Conservation (phyloP, 805 yeast genomes). For the Brettanomyces sp. region DNA sequence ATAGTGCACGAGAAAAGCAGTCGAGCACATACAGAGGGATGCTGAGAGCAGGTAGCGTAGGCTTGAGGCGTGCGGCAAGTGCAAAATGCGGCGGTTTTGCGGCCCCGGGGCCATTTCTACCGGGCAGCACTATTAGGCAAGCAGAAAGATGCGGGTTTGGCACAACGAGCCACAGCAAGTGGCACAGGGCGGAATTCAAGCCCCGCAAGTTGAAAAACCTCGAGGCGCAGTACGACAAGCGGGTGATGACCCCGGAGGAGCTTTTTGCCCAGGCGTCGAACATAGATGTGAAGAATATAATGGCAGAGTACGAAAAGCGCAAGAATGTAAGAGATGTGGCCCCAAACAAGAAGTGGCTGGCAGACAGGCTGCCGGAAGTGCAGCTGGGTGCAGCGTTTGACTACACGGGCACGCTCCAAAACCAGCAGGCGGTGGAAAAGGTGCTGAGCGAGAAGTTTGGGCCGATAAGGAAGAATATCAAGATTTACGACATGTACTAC, state of each 20-base stretch:
- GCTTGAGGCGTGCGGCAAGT: too few species aligned
- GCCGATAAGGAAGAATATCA: conserved; percentile 2
- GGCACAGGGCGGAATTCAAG: too few species aligned
- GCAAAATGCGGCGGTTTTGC: too few species aligned
- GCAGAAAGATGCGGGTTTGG: too few species aligned
- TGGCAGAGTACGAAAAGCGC: conserved; percentile 13
- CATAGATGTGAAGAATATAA: conserved; percentile 19
- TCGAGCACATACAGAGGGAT: too few species aligned
- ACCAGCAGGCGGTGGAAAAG: conserved; percentile 6
- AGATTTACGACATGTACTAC: conserved; percentile 16
- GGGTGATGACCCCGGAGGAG: conserved; percentile 25
- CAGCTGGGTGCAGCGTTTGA: conserved; percentile 9
- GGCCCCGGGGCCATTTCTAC: too few species aligned
- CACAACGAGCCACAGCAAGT: too few species aligned
- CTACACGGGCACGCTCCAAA: conserved; percentile 11
- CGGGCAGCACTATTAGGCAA: too few species aligned
- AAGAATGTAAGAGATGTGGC: conserved; percentile 15
- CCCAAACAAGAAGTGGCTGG: conserved; percentile 25
- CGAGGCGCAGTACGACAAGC: not conserved
- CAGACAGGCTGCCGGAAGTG: conserved; percentile 4
- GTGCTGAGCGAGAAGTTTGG: conserved; percentile 13
- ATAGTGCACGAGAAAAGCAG: too few species aligned
- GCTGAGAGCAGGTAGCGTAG: too few species aligned
- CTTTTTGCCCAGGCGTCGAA: conserved; percentile 17
- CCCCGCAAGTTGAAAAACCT: too few species aligned